phyloP scores from a whole-genome alignment of 169 alveolate species.

The Plasmodium chabaudi region DNA sequence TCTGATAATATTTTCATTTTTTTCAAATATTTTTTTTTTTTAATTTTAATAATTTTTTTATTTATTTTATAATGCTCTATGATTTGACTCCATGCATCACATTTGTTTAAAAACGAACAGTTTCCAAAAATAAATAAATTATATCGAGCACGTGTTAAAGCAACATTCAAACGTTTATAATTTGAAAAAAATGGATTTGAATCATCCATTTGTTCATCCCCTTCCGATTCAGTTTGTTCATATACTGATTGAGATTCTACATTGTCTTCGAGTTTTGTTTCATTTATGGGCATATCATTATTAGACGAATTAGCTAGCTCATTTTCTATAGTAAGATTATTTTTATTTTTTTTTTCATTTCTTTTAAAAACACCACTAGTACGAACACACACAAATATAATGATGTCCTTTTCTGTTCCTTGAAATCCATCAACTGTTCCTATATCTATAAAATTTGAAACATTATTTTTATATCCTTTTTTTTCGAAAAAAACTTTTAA shows the following conservation, averaged over 20 bases:
- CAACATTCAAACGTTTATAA: conserved; percentile 95
- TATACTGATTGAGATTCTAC: neutral
- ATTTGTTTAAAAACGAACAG: conserved; percentile 34
- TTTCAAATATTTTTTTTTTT: conserved; percentile 13
- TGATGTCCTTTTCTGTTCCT: conserved; percentile 98
- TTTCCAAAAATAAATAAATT: conserved; percentile 92
- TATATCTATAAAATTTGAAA: conserved; percentile 90
- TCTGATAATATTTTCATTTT: conserved; percentile 42
- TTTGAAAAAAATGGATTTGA: conserved; percentile 89
- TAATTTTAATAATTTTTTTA: conserved; percentile 56
- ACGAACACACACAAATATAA: conserved; percentile 94
- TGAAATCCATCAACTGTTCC: conserved; percentile 99
- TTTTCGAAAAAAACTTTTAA: conserved; percentile 58
- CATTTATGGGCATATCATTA: neutral
- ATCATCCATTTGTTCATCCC: conserved; percentile 32
- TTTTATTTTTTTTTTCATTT: conserved; percentile 29
- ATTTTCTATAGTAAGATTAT: neutral
- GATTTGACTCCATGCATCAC: conserved; percentile 65
- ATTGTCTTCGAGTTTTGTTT: neutral
- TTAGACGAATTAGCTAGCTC: neutral
- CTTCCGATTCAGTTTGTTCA: conserved; percentile 10
- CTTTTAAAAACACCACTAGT: conserved; percentile 82
- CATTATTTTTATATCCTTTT: conserved; percentile 29
- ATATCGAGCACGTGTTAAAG: conserved; percentile 94
- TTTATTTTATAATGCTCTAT: conserved; percentile 50